Evolutionary conservation across 1,139 yeast genomes (phyloP), one percentile per base, ranked within the genome.

Genomic region (Yamadazyma taylorii): DNA sequence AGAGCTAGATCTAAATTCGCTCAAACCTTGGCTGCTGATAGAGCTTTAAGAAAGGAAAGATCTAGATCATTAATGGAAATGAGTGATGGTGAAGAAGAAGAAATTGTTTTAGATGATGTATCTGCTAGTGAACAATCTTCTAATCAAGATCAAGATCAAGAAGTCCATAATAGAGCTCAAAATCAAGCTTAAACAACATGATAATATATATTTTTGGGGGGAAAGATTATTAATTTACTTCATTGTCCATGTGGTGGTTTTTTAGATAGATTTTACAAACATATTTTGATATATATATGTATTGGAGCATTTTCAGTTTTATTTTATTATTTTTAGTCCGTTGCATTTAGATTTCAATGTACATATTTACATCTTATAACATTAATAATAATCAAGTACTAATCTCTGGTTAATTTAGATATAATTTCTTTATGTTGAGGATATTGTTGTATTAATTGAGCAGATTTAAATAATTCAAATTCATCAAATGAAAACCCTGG

Each of bases 11-110:
- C 60, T 33, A 51, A 52, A 43, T 58, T 58, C 39, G 63, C 63
- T 10, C 61, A 57, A 39, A 55, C 60, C 8, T 54, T 58, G 47
- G 63, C 62, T 13, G 62, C 62, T 4, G 62, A 58, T 41, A 44
- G 47, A 29, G 40, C 41, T 24, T 43, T 51, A 15, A 47, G 44
- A 31, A 48, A 40, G 21, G 51, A 49, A 35, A 39, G 41, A 35
- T 40, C 48, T 3, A 30, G 37, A 16, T 34, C 35, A 32, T 24
- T 30, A 15, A 31, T 43, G 25, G 38, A 31, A 24, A 42, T 37
- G n/a, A 37, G 29, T n/a, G 42, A 39, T 13, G 38, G 37, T 4
- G 40, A 41, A 14, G 39, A 42, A 28, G 47, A 44, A 24, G 52
- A 48, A 26, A 35, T 40, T 13, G 39, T 41, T 8, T 36, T 45